Percentiles rank a stretch among this genome's conserved stretches.
These are phyloP conservation scores for Haplosporangium gracile DNA, from an alignment of 192 early-diverging fungal species.

Conservation along the genomic window DNA sequence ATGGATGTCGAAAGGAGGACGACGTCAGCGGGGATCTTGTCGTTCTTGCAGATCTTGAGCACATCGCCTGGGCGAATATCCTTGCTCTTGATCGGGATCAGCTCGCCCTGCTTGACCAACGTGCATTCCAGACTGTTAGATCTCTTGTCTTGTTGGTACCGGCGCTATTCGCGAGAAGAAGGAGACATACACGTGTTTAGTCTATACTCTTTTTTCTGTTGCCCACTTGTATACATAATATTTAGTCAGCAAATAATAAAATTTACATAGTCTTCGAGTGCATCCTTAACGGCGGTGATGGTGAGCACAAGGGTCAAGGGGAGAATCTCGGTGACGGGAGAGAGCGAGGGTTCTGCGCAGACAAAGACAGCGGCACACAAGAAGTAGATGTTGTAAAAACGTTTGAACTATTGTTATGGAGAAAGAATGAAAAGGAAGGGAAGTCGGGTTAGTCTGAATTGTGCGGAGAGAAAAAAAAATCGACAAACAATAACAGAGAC, in stretches of 20 bases:
- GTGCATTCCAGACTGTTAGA: constrained; percentile 45
- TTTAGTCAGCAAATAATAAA: neutral
- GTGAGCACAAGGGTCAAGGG: constrained; percentile 83
- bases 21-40: constrained; percentile 93
- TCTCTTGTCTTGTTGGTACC: constrained; percentile 47
- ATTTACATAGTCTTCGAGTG: constrained; percentile 83
- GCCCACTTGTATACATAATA: constrained; percentile 31
- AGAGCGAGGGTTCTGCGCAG: constrained; percentile 51
- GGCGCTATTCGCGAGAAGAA: constrained; percentile 23
- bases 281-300: constrained; percentile 92
- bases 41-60: constrained; percentile 85
- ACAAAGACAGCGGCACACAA: constrained; percentile 50
- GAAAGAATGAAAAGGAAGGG: neutral
- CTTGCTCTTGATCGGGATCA: constrained; percentile 72
- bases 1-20: constrained; percentile 89
- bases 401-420: constrained; percentile 31
- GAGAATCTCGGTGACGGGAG: constrained; percentile 51
- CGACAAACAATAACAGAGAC: constrained; percentile 5
- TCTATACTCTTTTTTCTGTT: constrained; percentile 61
- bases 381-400: constrained; percentile 55
- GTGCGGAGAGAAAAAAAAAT: neutral
- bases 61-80: constrained; percentile 93
- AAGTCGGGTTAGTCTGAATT: neutral
- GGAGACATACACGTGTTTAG: constrained; percentile 49
- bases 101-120: constrained; percentile 30